Evolutionary conservation across 2,329 filamentous ascomycete genomes (phyloP).

Genomic region (Mycogone perniciosa): DNA sequence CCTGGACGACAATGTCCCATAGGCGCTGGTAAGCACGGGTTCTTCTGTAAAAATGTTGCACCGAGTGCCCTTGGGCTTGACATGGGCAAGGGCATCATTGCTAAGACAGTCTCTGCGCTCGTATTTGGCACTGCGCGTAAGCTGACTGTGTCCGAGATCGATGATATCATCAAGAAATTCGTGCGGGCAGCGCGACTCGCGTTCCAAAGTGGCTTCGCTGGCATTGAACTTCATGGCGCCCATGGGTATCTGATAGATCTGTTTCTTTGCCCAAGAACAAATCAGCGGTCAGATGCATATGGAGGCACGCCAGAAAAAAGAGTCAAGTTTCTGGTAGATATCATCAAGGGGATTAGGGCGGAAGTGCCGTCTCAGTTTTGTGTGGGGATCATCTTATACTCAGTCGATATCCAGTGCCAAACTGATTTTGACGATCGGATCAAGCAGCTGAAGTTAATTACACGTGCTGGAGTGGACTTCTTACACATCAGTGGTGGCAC

Average conservation of each 20-base stretch:
- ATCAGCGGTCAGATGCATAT: neutral
- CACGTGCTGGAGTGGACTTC: neutral
- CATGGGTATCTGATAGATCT: neutral
- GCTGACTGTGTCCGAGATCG: neutral
- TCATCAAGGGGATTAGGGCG: too few relatives aligned
- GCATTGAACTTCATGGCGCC: neutral
- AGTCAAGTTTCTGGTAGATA: neutral
- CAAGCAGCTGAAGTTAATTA: neutral
- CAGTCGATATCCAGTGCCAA: too few relatives aligned
- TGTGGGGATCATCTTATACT: too few relatives aligned
- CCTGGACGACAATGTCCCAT: neutral
- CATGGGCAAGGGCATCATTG: neutral
- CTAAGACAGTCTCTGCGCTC: neutral
- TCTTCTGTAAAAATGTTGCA: neutral
- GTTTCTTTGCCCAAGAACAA: neutral
- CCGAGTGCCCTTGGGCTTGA: neutral
- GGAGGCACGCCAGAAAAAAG: neutral
- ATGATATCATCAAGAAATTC: neutral
- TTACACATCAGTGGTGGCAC: neutral
- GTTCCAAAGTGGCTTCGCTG: neutral
- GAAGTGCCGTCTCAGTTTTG: too few relatives aligned
- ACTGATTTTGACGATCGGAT: too few relatives aligned
- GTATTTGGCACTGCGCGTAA: neutral
- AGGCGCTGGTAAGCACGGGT: neutral
- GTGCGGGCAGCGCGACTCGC: neutral